Conservation (phyloP, 2,329 filamentous ascomycete genomes). For the Oidium heveae region DNA sequence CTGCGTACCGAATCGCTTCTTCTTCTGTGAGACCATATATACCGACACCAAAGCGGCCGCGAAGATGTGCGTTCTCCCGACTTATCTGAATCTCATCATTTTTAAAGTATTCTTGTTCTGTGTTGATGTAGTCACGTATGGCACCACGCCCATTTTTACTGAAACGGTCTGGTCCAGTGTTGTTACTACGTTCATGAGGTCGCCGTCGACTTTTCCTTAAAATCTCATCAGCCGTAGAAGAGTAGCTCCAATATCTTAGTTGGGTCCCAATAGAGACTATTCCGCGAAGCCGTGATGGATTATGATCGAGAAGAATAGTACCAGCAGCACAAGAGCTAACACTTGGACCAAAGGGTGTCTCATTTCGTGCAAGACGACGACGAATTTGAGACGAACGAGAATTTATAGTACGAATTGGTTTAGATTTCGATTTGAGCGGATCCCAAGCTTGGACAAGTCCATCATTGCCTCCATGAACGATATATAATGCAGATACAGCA, state of each 20-base stretch:
- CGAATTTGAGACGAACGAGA: constrained; percentile 62
- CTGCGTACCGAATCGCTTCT: constrained; percentile 36
- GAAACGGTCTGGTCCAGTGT: constrained; percentile 29
- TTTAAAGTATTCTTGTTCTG: constrained; percentile 61
- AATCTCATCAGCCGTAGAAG: constrained; percentile 43
- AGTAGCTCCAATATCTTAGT: constrained; percentile 83
- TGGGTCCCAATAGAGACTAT: constrained; percentile 71
- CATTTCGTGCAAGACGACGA: constrained; percentile 43
- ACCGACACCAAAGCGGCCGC: constrained; percentile 62
- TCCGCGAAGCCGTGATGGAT: constrained; percentile 63
- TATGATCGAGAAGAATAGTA: constrained; percentile 66
- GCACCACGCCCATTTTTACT: constrained; percentile 39
- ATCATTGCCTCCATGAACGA: constrained; percentile 85
- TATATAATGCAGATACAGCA: constrained; percentile 59
- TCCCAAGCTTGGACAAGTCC: constrained; percentile 94
- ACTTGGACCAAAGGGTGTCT: constrained; percentile 38
- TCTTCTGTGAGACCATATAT: constrained; percentile 41
- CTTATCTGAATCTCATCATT: constrained; percentile 40
- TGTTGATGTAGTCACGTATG: constrained; percentile 58
- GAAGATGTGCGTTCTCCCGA: constrained; percentile 45
- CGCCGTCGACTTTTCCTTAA: constrained; percentile 58
- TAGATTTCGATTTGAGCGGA: constrained; percentile 54
- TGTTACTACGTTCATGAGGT: constrained; percentile 33
- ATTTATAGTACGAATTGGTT: constrained; percentile 67
- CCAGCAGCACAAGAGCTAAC: constrained; percentile 59